phyloP scores from a whole-genome alignment of 2,329 filamentous ascomycete species.

The Aspergillus sp. region DNA sequence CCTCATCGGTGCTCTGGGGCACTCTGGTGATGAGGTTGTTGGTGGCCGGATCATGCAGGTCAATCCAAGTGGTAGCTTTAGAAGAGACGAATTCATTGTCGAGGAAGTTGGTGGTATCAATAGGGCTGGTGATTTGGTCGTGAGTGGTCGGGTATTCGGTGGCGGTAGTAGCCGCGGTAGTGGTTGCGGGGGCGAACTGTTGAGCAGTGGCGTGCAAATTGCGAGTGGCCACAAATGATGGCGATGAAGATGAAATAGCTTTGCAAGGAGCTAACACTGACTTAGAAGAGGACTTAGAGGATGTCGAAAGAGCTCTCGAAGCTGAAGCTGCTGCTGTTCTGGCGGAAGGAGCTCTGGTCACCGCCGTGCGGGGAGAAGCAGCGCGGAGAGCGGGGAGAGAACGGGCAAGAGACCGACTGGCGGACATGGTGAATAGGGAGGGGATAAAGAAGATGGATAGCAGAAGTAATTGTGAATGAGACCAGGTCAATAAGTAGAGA shows the following conservation, averaged over 20 bases:
- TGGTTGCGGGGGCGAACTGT: slow-evolving; percentile 47
- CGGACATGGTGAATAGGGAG: slow-evolving; percentile 26
- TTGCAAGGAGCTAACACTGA: slow-evolving; percentile 12
- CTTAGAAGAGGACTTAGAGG: slow-evolving; percentile 14
- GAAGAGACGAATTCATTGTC: slow-evolving; percentile 60
- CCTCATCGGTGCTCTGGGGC: slow-evolving; percentile 61
- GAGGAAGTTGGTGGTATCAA: slow-evolving; percentile 59
- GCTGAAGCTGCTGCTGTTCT: slow-evolving; percentile 17
- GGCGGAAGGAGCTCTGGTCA: slow-evolving; percentile 16
- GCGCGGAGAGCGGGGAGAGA: slow-evolving; percentile 36
- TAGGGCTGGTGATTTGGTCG: slow-evolving; percentile 50
- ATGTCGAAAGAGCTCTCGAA: slow-evolving; percentile 20
- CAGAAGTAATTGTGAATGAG: not conserved
- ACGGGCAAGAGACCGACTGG: slow-evolving; percentile 31
- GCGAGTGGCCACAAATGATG: slow-evolving; percentile 21
- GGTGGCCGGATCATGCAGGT: slow-evolving; percentile 60
- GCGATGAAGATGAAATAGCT: slow-evolving; percentile 10
- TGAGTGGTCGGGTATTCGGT: slow-evolving; percentile 54
- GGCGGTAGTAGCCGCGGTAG: slow-evolving; percentile 45
- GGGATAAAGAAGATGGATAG: not conserved
- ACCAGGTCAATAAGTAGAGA: not conserved
- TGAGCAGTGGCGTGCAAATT: slow-evolving; percentile 51
- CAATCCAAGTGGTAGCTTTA: slow-evolving; percentile 57
- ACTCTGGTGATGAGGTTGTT: slow-evolving; percentile 64
- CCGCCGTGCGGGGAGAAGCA: slow-evolving; percentile 30